Base-by-base conservation (phyloP, 352 stramenopile genomes). In the Pythium rhizo-oryzae region DNA sequence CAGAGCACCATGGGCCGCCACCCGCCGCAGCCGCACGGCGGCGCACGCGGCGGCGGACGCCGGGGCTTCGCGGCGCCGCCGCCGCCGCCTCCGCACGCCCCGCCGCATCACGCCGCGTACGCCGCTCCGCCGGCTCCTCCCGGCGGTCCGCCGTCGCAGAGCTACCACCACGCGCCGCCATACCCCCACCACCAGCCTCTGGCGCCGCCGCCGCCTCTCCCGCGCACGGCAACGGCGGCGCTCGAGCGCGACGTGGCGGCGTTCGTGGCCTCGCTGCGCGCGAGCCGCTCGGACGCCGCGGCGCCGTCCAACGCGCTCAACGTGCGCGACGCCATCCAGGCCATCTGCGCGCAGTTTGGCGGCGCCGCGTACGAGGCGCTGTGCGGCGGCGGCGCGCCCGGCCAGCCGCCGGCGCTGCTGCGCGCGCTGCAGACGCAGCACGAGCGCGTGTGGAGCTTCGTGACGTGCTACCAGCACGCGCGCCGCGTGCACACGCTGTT, bases 381-480 rank as follows among this genome's bases (percentile, higher is more conserved):
- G 2, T 65, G 77, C 5, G 50, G 49, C n/a, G n/a, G n/a, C n/a
- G n/a, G n/a, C n/a, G n/a, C n/a, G 13, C 60, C 67, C 2, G 67
- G 50, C 24, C 59, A 85, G 62, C 80, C 88, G 44, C 51, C 91
- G 13, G 77, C 81, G 8, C 68, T 62, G 24, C 67, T 94, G 33
- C 68, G 80, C 0, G 81, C 92, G 33, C 51, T 94, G 30, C 80
- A 92, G 53, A 74, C 75, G 44, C 69, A 89, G 51, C 86, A 90
- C 63, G 82, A 92, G 76, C 82, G 86, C 19, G 75, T 94, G 60
- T 94, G 86, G 86, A 90, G 74, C 13, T 94, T 94, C 39, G 82
- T 92, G 53, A 90, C 84, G 18, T 92, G 84, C 64, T 94, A 85
- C 65, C 75, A 84, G 58, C 84, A 92, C 54, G 87, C 79, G 46